Conservation (phyloP, 1,284 basidiomycete genomes). For the Fomes fomentarius region DNA sequence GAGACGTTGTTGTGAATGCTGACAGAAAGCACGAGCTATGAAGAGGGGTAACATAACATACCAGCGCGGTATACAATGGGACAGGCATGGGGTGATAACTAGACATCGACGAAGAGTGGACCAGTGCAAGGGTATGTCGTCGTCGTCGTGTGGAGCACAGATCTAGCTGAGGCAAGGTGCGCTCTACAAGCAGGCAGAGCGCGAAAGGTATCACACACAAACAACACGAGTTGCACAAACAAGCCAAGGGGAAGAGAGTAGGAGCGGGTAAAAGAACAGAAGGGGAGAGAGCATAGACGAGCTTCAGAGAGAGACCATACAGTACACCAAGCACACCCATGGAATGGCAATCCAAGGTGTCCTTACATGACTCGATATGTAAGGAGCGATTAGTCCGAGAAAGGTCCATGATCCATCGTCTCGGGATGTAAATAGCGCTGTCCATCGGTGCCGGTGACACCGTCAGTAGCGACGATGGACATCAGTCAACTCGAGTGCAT, state of each 20-base stretch:
- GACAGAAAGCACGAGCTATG: too few species aligned
- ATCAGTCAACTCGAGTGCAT: background rate
- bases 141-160: background rate
- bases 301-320: background rate
- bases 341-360: slow-evolving; percentile 8
- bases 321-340: slow-evolving; percentile 10
- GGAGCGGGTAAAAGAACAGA: background rate
- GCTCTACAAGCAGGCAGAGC: background rate
- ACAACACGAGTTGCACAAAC: background rate
- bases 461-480: background rate
- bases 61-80: background rate
- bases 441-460: background rate
- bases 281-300: background rate
- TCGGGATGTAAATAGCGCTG: slow-evolving; percentile 7
- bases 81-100: background rate
- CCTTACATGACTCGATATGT: slow-evolving; percentile 6
- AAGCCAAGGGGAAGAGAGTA: background rate
- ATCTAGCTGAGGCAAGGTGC: background rate
- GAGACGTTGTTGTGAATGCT: too few species aligned
- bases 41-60: too few species aligned
- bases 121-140: background rate
- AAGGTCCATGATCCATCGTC: slow-evolving; percentile 6
- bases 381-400: slow-evolving; percentile 11
- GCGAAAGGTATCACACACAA: background rate
- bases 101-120: background rate